Evolutionary conservation across 805 yeast species (phyloP).

Genomic region (Wickerhamomyces silvicola): DNA sequence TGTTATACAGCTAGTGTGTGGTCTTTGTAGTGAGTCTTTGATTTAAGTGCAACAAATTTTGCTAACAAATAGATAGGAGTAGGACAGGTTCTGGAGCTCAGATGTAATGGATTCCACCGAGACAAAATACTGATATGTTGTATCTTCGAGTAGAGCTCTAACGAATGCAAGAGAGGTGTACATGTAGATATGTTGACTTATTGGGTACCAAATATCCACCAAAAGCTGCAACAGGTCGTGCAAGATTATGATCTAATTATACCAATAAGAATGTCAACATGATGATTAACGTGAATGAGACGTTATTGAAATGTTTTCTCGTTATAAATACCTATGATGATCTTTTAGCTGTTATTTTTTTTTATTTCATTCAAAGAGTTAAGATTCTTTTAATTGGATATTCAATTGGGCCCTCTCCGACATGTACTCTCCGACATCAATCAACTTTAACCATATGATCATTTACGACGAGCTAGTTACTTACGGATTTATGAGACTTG

Average conservation of each 20-base stretch:
- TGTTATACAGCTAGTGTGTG: conserved; percentile 22
- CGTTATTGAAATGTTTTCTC: too few relatives aligned
- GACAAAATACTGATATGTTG: conserved; percentile 25
- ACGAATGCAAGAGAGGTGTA: conserved; percentile 30
- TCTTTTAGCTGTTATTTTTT: too few relatives aligned
- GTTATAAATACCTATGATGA: too few relatives aligned
- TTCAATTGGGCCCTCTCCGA: too few relatives aligned
- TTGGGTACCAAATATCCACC: conserved; percentile 46
- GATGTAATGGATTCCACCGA: conserved; percentile 48
- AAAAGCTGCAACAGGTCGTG: conserved; percentile 56
- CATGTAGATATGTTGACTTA: conserved; percentile 39
- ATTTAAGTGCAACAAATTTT: neutral
- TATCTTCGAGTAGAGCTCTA: neutral
- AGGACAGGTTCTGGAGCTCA: conserved; percentile 60
- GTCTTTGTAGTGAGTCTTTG: conserved; percentile 20
- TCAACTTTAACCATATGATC: too few relatives aligned
- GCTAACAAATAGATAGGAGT: conserved; percentile 19
- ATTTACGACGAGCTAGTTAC: too few relatives aligned
- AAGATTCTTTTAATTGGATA: too few relatives aligned
- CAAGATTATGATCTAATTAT: conserved; percentile 19
- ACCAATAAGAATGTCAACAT: too few relatives aligned
- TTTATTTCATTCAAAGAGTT: too few relatives aligned
- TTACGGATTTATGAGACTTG: too few relatives aligned
- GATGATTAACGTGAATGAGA: too few relatives aligned
- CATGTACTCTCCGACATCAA: too few relatives aligned